These are phyloP conservation scores for Globisporangium perplexum DNA, from an alignment of 352 stramenopile genomes.

Conservation along the genomic window DNA sequence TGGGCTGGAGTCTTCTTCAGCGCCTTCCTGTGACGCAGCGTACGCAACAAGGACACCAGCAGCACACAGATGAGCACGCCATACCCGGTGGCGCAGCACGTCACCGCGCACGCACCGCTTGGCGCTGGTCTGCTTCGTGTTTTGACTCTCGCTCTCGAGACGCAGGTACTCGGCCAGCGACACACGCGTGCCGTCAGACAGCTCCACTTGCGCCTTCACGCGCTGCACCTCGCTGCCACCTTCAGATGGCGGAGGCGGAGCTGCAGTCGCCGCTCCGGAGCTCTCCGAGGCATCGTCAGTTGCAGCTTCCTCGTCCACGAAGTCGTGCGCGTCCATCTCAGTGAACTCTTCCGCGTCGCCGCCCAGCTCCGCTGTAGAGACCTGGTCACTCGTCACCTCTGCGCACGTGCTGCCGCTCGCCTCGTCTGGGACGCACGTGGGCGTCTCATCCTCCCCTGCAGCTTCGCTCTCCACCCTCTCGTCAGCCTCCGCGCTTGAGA, in stretches of 20 bases:
- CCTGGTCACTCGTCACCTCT: not conserved
- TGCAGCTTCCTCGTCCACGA: not conserved
- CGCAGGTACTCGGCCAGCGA: constrained; percentile 60
- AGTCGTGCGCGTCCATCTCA: constrained; percentile 23
- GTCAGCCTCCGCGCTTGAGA: not conserved
- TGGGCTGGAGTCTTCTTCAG: constrained; percentile 33
- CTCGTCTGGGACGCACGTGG: constrained; percentile 8
- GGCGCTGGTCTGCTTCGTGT: not conserved
- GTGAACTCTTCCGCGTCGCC: constrained; percentile 19
- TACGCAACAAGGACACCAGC: not conserved
- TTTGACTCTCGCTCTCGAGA: constrained; percentile 21
- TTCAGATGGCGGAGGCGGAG: not conserved
- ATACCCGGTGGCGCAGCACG: too few species aligned
- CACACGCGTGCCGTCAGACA: constrained; percentile 52
- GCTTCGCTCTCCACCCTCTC: not conserved
- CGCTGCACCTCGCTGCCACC: constrained; percentile 5
- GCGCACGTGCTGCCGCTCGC: constrained; percentile 10
- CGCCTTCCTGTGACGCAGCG: constrained; percentile 19
- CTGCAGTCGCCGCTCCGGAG: too few species aligned
- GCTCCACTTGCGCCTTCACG: constrained; percentile 46
- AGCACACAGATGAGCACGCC: not conserved
- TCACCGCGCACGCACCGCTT: not conserved
- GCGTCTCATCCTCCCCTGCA: not conserved
- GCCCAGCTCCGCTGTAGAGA: not conserved
- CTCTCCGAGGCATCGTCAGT: not conserved